Evolutionary conservation across 129 eudicot genomes (phyloP), one percentile per base, ranked within the genome.

Genomic region (Centrapalus pauciflorus): DNA sequence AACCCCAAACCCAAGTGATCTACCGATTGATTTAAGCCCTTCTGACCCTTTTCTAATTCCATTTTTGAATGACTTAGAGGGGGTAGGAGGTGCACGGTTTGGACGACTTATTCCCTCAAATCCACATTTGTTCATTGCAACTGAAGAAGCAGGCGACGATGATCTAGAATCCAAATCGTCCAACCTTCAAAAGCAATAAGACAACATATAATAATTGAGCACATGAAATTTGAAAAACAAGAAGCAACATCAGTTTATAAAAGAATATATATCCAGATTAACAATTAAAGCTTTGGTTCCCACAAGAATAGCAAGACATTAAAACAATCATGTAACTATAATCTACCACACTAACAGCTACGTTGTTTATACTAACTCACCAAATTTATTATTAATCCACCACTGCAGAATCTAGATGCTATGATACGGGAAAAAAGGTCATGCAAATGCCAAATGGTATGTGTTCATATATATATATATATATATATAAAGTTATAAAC

Each of bases 1-100:
- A 73, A 90, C 95, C 2, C 97, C 94, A 34, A 85, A 68, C 43
- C 90, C 86, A 21, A 90, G 90, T 28, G 93, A 69, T 67, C 88
- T 79, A 45, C 97, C 93, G 48, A 91, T 78, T 16, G 97, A 82
- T 61, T 69, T 76, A 19, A 90, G 93, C 61, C 97, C 95, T 80
- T 87, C 82, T 30, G 97, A 84, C 45, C 97, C 96, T 75, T 81
- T 87, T 50, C 32, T 76, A 72, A 85, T 72, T 41, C 97, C 94
- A 51, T 70, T 80, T 70, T 85, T 90, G 73, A 87, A 87, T 0
- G 96, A 87, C 20, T 64, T 85, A n/a, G 93, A 84, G 32, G 95
- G 82, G 61, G 79, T 70, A 54, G 52, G 77, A 28, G 77, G 50
- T 68, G 81, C 55, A 64, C 73, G 81, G 25, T 56, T 67, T 21